Evolutionary conservation across 148 eudicot species (phyloP), one percentile per base, ranked within the genome.

Genomic region (Pharnaceum exiguum): DNA sequence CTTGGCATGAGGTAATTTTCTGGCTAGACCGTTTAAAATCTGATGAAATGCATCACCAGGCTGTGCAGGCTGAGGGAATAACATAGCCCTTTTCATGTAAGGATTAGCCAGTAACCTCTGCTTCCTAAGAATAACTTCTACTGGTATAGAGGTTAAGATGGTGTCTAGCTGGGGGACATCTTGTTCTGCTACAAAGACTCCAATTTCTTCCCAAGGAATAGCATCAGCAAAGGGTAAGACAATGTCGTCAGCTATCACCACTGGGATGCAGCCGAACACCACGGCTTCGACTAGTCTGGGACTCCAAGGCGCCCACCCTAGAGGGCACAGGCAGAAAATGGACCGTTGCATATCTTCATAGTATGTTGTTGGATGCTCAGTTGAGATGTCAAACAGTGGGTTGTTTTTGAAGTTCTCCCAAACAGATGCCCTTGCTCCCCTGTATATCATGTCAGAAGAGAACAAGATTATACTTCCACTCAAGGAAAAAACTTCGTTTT

Each of bases 301-400:
- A 71, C 96, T 88, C 99, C 99, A 93, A 10, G 99, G 99, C 22
- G 99, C 99, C 99, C 99, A 93, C 7, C 99, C 99, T 3, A 88
- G 96, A 1, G 99, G 99, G 62, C 99, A 93, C 60, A 93, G 58
- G 62, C 96, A 93, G 53, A 93, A 93, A 28, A 93, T 72, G 11
- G 99, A 90, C 59, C 99, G 67, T 64, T 93, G 99, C 99, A 93
- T 93, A 76, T 93, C 99, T 65, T 93, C 96, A 13, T 93, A 93
- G 72, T 93, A 93, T 33, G 99, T 93, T 44, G 88, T 76, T 39
- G 98, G 98, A 63, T 91, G 98, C 71, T 91, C 98, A 2, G 98
- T 91, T n/a, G 99, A 93, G 67, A 93, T 93, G 75, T 93, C 99
- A 28, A 93, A 93, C 10, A 93, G 89, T 21, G 96, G 99, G 46